A percentile compares a stretch with the other conserved stretches of the same genome.
Evolutionary conservation across 345 rosid species (phyloP).

Genomic region (Hibiscus mutabilis): DNA sequence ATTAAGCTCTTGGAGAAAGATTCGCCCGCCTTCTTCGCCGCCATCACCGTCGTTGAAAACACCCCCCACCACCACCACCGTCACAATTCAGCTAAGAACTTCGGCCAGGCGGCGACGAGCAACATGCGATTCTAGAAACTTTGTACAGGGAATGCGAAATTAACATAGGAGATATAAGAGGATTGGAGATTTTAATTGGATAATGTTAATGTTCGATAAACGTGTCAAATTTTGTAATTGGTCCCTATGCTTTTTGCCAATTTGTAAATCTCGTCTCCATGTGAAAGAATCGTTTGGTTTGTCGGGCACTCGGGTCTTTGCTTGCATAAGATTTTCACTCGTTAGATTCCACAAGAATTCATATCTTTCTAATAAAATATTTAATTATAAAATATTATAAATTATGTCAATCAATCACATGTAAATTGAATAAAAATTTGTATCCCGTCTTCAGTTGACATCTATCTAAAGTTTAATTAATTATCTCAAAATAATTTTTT

Average conservation of each 20-base stretch:
- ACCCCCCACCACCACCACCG: neutral
- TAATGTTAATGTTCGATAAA: neutral
- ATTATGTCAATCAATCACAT: too few species aligned
- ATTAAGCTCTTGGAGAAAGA: slow-evolving; percentile 57
- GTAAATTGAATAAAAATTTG: too few species aligned
- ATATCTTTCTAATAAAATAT: too few species aligned
- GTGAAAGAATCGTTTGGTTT: too few species aligned
- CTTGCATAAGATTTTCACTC: too few species aligned
- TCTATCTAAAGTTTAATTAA: too few species aligned
- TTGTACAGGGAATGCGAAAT: neutral
- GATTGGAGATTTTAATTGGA: neutral
- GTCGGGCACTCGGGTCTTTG: too few species aligned
- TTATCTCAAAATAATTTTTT: too few species aligned
- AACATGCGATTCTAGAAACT: neutral
- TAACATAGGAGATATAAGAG: neutral
- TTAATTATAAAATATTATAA: too few species aligned
- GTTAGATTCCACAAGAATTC: too few species aligned
- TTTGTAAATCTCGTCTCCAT: too few species aligned
- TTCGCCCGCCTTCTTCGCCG: slow-evolving; percentile 60
- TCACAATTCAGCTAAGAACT: neutral
- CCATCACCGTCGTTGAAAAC: slow-evolving; percentile 30
- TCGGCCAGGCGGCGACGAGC: neutral
- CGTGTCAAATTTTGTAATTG: neutral
- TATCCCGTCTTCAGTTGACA: too few species aligned
- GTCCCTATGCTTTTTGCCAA: neutral